phyloP scores from a whole-genome alignment of 495 filamentous ascomycete species.

The Immersiella caudata region DNA sequence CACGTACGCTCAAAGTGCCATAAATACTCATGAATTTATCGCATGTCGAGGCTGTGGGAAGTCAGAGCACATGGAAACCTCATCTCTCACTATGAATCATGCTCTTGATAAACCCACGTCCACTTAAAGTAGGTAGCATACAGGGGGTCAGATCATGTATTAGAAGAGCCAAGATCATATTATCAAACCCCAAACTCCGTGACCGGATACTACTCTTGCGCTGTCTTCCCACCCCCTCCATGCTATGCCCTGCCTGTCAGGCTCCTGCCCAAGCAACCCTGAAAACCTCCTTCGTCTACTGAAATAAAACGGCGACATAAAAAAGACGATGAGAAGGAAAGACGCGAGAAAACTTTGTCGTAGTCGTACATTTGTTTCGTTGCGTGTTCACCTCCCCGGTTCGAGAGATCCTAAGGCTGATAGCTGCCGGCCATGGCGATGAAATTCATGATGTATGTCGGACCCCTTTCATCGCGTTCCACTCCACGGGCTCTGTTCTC shows the following conservation, averaged over 20 bases:
- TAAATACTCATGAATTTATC: no score
- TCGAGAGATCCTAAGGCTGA: neutral
- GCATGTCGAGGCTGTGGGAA: no score
- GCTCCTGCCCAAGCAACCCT: slow-evolving; percentile 4
- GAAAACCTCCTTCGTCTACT: slow-evolving; percentile 18
- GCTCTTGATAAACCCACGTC: neutral
- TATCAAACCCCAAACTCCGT: slow-evolving; percentile 32
- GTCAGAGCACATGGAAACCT: neutral
- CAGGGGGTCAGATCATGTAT: slow-evolving; percentile 2
- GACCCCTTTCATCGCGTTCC: neutral
- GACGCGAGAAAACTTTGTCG: slow-evolving; percentile 7
- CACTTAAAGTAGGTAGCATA: neutral
- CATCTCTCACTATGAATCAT: neutral
- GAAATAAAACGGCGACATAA: slow-evolving; percentile 5
- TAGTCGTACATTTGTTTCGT: slow-evolving; percentile 18
- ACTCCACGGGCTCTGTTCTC: neutral
- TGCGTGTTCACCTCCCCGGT: neutral
- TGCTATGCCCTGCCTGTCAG: slow-evolving; percentile 8
- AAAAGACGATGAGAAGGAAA: slow-evolving; percentile 8
- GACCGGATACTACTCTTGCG: slow-evolving; percentile 24
- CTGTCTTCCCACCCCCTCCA: slow-evolving; percentile 12
- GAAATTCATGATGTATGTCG: neutral
- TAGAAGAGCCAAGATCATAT: slow-evolving; percentile 16
- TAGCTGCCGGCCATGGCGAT: neutral
- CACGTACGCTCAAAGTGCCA: no score